A percentile compares a stretch with the other conserved stretches of the same genome.
Evolutionary conservation across 257 asterid species (phyloP).

Genomic region (Solanum neorickii): DNA sequence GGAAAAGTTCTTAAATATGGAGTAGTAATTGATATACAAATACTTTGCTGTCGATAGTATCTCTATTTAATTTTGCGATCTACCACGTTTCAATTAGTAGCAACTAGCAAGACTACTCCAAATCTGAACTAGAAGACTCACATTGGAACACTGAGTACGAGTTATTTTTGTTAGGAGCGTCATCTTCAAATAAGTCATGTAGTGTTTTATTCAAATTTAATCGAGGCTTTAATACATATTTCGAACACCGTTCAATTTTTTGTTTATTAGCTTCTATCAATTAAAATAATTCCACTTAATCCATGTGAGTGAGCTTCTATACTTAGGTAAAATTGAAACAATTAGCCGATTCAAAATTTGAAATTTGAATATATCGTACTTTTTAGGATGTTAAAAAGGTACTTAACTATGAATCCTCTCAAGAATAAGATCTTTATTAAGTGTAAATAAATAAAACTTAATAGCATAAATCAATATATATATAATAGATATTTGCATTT

Average conservation of each 20-base stretch:
- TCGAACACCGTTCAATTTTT: too few species aligned
- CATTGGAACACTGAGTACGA: fast-evolving
- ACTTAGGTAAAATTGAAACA: neutral
- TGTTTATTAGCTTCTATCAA: neutral
- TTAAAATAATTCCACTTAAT: neutral
- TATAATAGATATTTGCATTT: too few species aligned
- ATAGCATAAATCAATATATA: too few species aligned
- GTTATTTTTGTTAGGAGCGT: fast-evolving
- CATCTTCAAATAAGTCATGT: fast-evolving
- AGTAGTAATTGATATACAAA: neutral
- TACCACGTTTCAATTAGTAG: neutral
- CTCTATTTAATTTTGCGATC: neutral
- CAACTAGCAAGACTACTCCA: fast-evolving
- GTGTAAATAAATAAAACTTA: too few species aligned
- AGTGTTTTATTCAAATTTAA: too few species aligned
- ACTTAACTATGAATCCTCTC: too few species aligned
- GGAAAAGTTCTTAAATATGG: neutral
- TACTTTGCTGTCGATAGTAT: neutral
- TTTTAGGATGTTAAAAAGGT: too few species aligned
- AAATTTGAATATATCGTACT: neutral
- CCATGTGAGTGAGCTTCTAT: neutral
- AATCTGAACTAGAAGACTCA: too few species aligned
- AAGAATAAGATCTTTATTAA: neutral
- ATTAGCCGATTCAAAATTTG: neutral
- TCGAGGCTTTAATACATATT: fast-evolving